Evolutionary conservation across 768 basidiomycete species (phyloP).

Genomic region (Lentinus brumalis): DNA sequence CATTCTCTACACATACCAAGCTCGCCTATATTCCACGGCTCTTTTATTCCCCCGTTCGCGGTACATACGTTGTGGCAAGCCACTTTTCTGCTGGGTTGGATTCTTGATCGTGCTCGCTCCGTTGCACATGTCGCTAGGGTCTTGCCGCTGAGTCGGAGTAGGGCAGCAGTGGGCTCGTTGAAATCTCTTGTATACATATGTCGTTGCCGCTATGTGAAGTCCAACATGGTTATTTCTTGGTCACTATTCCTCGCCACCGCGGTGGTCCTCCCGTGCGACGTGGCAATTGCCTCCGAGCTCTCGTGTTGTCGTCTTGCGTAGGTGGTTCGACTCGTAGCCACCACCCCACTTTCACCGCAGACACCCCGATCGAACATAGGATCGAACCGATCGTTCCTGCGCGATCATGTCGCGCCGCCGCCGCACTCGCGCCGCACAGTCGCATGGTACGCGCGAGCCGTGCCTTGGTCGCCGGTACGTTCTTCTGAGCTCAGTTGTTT

Average conservation of each 20-base stretch:
- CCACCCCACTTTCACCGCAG: neutral
- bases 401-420: neutral
- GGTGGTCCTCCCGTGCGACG: neutral
- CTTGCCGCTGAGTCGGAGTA: neutral
- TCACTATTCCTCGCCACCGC: neutral
- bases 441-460: neutral
- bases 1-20: conserved; percentile 13
- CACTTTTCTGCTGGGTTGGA: conserved; percentile 11
- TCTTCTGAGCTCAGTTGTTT: neutral
- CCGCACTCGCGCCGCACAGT: neutral
- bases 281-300: neutral
- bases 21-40: conserved; percentile 8
- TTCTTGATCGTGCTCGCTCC: conserved; percentile 14
- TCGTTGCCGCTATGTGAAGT: conserved; percentile 6
- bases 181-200: conserved; percentile 22
- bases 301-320: neutral
- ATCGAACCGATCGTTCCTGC: neutral
- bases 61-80: conserved; percentile 3
- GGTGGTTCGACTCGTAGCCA: neutral
- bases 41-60: conserved; percentile 15
- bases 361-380: conserved; percentile 1
- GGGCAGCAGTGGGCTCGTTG: neutral
- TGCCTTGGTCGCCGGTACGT: neutral
- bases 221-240: conserved; percentile 1
- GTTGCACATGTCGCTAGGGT: conserved; percentile 13